These are phyloP conservation scores for Botrytis byssoidea DNA, from an alignment of 2,329 filamentous ascomycete genomes.

Conservation along the genomic window DNA sequence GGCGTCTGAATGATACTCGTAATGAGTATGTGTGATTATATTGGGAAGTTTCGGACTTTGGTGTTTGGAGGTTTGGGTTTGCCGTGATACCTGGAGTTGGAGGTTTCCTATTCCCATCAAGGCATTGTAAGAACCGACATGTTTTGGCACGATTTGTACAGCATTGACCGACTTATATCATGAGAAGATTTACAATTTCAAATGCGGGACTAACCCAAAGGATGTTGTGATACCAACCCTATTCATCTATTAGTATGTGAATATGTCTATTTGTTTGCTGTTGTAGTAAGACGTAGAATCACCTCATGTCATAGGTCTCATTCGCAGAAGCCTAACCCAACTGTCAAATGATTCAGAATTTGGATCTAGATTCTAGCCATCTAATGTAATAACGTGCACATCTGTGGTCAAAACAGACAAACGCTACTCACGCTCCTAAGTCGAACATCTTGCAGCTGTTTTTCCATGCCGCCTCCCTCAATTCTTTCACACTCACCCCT, in stretches of 20 bases:
- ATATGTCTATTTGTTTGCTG: not conserved
- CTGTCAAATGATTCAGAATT: not conserved
- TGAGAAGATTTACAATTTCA: not conserved
- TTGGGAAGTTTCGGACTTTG: not conserved
- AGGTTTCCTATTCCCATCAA: not conserved
- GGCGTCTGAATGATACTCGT: constrained; percentile 37
- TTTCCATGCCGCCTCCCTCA: constrained; percentile 81
- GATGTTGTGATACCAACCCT: not conserved
- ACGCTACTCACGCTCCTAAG: constrained; percentile 49
- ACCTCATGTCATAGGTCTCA: not conserved
- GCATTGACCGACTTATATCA: not conserved
- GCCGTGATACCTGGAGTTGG: constrained; percentile 9
- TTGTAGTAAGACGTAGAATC: not conserved
- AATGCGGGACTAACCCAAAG: not conserved
- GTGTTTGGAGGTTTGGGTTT: constrained; percentile 2
- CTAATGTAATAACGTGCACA: constrained; percentile 7
- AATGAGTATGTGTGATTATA: not conserved
- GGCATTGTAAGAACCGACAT: not conserved
- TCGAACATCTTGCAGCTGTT: constrained; percentile 82
- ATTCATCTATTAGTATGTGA: not conserved
- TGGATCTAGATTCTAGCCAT: not conserved
- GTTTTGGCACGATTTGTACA: not conserved
- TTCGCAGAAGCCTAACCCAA: not conserved
- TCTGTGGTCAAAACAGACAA: not conserved
- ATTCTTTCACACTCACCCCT: constrained; percentile 72